Percentiles rank a stretch among this genome's conserved stretches.
These are phyloP conservation scores for Drechslerella coelobrocha DNA, from an alignment of 2,329 filamentous ascomycete genomes.

Conservation along the genomic window DNA sequence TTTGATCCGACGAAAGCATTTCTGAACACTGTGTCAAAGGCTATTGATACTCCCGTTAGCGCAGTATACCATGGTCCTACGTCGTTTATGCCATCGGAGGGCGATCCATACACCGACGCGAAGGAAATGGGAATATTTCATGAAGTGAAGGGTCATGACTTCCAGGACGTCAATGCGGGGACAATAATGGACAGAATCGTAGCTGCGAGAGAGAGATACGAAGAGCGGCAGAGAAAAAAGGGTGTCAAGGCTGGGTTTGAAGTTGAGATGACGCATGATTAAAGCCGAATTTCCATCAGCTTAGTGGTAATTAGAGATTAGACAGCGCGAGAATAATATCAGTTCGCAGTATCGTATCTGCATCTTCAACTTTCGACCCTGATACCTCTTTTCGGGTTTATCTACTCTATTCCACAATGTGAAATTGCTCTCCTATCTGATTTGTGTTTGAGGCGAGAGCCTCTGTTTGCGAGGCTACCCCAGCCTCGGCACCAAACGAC, in stretches of 20 bases:
- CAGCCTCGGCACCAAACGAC: too few species aligned
- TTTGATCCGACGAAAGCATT: slow-evolving; percentile 83
- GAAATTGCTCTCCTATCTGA: too few species aligned
- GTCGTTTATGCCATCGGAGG: slow-evolving; percentile 75
- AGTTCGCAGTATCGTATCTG: too few species aligned
- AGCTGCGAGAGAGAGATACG: slow-evolving; percentile 83
- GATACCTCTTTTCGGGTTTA: too few species aligned
- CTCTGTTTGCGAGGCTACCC: too few species aligned
- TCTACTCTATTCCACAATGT: too few species aligned
- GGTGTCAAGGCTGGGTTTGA: slow-evolving; percentile 83
- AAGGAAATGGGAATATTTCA: slow-evolving; percentile 84
- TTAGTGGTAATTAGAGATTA: not conserved
- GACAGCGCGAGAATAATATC: too few species aligned
- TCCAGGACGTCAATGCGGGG: slow-evolving; percentile 85
- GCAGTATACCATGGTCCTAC: slow-evolving; percentile 97
- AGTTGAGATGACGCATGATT: slow-evolving; percentile 56
- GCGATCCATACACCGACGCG: slow-evolving; percentile 67
- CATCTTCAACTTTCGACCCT: too few species aligned
- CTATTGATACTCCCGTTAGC: slow-evolving; percentile 55
- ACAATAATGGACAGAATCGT: slow-evolving; percentile 91
- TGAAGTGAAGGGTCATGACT: slow-evolving; percentile 77
- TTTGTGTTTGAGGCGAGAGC: too few species aligned
- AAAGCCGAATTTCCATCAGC: not conserved
- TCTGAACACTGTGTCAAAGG: slow-evolving; percentile 74
- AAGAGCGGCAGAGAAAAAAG: slow-evolving; percentile 88